phyloP scores from a whole-genome alignment of 176 grass and related monocot species.

The Bonia amplexicaulis region DNA sequence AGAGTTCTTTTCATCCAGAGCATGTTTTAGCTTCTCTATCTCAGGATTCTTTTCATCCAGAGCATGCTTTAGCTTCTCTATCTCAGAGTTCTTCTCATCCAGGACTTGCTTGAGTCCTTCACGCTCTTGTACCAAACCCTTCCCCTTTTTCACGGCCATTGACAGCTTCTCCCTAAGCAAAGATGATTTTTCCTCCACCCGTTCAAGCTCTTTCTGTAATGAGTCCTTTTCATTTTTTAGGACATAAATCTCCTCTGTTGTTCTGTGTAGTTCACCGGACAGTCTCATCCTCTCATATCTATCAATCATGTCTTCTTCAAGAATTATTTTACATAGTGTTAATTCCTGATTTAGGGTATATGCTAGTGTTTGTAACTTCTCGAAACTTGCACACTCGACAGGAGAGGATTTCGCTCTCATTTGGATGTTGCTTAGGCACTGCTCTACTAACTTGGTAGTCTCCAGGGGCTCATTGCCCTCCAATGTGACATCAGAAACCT shows the following conservation, averaged over 20 bases:
- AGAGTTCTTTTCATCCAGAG: slow-evolving; percentile 17
- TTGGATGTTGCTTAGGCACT: slow-evolving; percentile 46
- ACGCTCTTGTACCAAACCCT: slow-evolving; percentile 90
- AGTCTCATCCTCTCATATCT: slow-evolving; percentile 41
- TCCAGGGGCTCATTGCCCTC: slow-evolving; percentile 40
- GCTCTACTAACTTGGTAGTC: slow-evolving; percentile 40
- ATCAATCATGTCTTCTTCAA: slow-evolving; percentile 68
- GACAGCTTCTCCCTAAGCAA: slow-evolving; percentile 93
- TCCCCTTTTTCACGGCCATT: slow-evolving; percentile 98
- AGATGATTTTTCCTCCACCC: slow-evolving; percentile 77
- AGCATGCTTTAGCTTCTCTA: slow-evolving; percentile 36
- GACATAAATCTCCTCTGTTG: slow-evolving; percentile 40
- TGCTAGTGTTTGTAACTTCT: slow-evolving; percentile 57
- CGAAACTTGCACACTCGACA: slow-evolving; percentile 38
- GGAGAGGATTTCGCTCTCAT: slow-evolving; percentile 45
- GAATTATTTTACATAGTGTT: slow-evolving; percentile 60
- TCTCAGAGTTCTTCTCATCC: slow-evolving; percentile 33
- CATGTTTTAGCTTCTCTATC: slow-evolving; percentile 41
- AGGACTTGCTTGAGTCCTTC: slow-evolving; percentile 73
- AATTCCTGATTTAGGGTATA: slow-evolving; percentile 72
- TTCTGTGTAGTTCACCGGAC: slow-evolving; percentile 47
- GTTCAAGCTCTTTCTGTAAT: slow-evolving; percentile 70
- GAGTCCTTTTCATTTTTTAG: slow-evolving; percentile 76
- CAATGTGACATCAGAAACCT: slow-evolving; percentile 60
- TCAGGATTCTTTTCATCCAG: slow-evolving; percentile 25